Percentiles rank a stretch among this genome's conserved stretches.
phyloP scores from a whole-genome alignment of 208 protist genomes.

The Leishmania mexicana region DNA sequence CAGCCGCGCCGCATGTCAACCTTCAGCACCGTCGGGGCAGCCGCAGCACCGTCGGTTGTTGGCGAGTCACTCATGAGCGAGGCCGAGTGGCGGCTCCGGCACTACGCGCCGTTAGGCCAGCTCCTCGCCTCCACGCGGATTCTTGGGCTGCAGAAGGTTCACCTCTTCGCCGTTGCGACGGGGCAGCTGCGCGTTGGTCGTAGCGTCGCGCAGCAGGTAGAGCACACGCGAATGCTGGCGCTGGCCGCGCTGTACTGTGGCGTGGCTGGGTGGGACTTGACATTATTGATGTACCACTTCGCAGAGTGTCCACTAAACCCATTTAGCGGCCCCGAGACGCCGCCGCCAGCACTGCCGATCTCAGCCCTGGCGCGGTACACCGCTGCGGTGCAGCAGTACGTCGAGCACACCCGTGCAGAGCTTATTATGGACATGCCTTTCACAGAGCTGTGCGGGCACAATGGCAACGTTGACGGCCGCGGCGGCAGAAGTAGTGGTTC shows the following conservation, averaged over 20 bases:
- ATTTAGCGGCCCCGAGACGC: constrained; percentile 10
- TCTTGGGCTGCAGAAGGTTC: constrained; percentile 42
- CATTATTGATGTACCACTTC: constrained; percentile 65
- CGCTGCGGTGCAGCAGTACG: constrained; percentile 47
- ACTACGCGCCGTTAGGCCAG: constrained; percentile 69
- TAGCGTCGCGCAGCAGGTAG: constrained; percentile 41
- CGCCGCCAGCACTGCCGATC: constrained; percentile 13
- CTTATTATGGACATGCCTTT: constrained; percentile 27
- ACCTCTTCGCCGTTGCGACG: constrained; percentile 59
- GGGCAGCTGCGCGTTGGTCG: constrained; percentile 64
- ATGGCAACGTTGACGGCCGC: neutral
- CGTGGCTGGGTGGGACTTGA: constrained; percentile 31
- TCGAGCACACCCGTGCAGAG: constrained; percentile 24
- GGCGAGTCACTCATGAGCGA: constrained; percentile 28
- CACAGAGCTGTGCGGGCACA: constrained; percentile 6
- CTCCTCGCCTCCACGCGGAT: constrained; percentile 47
- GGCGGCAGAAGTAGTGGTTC: neutral
- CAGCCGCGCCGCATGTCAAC: constrained; percentile 3
- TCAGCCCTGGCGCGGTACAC: constrained; percentile 47
- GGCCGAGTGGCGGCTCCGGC: constrained; percentile 48
- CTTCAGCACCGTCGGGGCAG: neutral
- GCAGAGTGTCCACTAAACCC: constrained; percentile 25
- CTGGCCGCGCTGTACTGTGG: constrained; percentile 45
- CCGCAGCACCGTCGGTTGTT: neutral
- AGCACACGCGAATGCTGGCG: constrained; percentile 50